Base-by-base conservation (phyloP, 139 green algal genomes). In the Spirogloea muscicola region DNA sequence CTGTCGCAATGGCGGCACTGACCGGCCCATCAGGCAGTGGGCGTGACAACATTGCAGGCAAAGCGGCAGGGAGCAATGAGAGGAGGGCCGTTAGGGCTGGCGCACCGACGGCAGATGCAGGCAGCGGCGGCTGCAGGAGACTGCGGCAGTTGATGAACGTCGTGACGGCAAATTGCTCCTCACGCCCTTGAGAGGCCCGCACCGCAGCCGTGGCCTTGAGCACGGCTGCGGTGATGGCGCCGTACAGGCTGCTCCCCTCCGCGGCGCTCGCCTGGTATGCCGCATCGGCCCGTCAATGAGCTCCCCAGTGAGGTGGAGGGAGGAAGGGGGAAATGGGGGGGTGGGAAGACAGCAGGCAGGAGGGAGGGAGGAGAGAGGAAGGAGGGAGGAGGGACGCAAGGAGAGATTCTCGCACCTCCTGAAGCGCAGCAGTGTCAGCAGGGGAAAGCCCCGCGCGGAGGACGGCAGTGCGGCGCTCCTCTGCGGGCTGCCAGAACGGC, bases 61-160 rank as follows among this genome's bases (percentile, higher is more conserved):
- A n/a, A n/a, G n/a, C n/a, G n/a, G n/a, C n/a, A n/a, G n/a, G n/a
- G n/a, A n/a, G n/a, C n/a, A n/a, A n/a, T n/a, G n/a, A n/a, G n/a
- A n/a, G n/a, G n/a, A n/a, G n/a, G n/a, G n/a, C 49, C 49, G 49
- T 60, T 5, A 33, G 33, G 6, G 62, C 37, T 39, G 31, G n/a
- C 40, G 21, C 40, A 72, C 62, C 66, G 37, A 74, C 66, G 6
- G 43, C n/a, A 5, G 4, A 5, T 3, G 21, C 10, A 3, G 16
- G 66, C 66, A 74, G 16, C 42, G 43, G 44, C 44, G 43, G n/a
- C 3, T 4, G 6, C 4, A 74, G 44, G 18, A 34, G 21, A 3
- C 21, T 3, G 21, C 66, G 43, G 44, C 52, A 77, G 52, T 77
- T 40, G 18, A 77, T 3, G n/a, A 77, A 21, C 18, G 55, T 77